These are phyloP conservation scores for Hyaloscypha bicolor DNA, from an alignment of 495 filamentous ascomycete genomes.

Conservation along the genomic window DNA sequence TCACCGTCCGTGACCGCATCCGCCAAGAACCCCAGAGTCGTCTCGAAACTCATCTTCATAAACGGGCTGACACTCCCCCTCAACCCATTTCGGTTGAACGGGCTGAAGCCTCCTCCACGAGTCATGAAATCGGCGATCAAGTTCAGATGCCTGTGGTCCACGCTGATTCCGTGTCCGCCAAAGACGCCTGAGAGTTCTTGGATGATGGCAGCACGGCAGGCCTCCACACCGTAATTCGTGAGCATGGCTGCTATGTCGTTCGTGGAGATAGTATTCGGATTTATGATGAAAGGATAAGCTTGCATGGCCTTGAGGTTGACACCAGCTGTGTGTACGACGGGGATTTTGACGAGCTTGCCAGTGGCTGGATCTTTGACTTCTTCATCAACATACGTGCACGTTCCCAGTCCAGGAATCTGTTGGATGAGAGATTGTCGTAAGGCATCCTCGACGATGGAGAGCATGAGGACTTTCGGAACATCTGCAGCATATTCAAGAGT, in stretches of 20 bases:
- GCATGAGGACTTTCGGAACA: constrained; percentile 89
- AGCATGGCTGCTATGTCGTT: constrained; percentile 91
- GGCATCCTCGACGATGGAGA: constrained; percentile 82
- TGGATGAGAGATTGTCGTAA: constrained; percentile 80
- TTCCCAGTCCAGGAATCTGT: constrained; percentile 72
- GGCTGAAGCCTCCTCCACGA: constrained; percentile 77
- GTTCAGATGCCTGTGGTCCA: constrained; percentile 91
- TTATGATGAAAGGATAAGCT: constrained; percentile 80
- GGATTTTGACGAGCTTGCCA: constrained; percentile 47
- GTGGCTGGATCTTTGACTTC: constrained; percentile 52
- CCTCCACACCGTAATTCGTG: constrained; percentile 88
- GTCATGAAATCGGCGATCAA: constrained; percentile 98
- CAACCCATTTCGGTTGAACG: constrained; percentile 89
- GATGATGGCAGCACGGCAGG: constrained; percentile 82
- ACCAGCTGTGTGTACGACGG: constrained; percentile 75
- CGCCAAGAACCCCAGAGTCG: constrained; percentile 87
- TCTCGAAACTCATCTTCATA: constrained; percentile 99
- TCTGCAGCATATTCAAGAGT: constrained; percentile 79
- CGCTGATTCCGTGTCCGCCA: constrained; percentile 86
- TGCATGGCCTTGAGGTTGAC: constrained; percentile 91
- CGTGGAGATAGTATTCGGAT: constrained; percentile 83
- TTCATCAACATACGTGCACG: constrained; percentile 70
- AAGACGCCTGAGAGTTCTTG: constrained; percentile 87
- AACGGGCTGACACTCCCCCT: constrained; percentile 83
- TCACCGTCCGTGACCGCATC: constrained; percentile 90